phyloP scores from a whole-genome alignment of 2,329 filamentous ascomycete genomes.

The Stromatinia cepivora region DNA sequence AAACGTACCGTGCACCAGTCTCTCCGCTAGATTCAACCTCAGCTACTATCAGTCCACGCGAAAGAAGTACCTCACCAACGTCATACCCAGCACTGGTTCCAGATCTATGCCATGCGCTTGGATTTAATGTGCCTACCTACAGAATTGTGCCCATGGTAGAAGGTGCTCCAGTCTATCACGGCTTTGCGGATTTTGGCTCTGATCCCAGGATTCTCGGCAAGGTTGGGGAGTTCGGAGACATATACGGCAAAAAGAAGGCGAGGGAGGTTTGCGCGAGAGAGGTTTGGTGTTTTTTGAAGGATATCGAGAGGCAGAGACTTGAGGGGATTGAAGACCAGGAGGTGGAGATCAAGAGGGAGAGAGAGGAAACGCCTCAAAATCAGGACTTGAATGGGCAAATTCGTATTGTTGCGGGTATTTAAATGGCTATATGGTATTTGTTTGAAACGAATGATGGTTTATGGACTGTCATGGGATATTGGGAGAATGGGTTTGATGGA shows the following conservation, averaged over 20 bases:
- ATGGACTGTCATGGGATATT: too few species aligned
- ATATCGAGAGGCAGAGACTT: constrained; percentile 39
- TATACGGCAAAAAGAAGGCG: constrained; percentile 51
- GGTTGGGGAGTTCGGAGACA: constrained; percentile 45
- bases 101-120: constrained; percentile 32
- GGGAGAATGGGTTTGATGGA: neutral
- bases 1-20: neutral
- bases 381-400: neutral
- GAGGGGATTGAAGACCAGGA: constrained; percentile 25
- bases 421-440: too few species aligned
- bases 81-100: constrained; percentile 31
- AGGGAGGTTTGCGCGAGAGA: constrained; percentile 50
- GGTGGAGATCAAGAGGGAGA: constrained; percentile 26
- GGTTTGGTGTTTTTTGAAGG: constrained; percentile 44
- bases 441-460: neutral
- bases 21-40: constrained; percentile 1
- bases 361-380: neutral
- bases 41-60: neutral
- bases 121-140: constrained; percentile 35
- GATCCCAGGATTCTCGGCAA: constrained; percentile 40
- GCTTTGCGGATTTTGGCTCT: constrained; percentile 36
- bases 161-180: constrained; percentile 30
- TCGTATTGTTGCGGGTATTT: neutral
- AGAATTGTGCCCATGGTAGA: constrained; percentile 23
- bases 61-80: neutral